These are phyloP conservation scores for Hibiscus mutabilis DNA, from an alignment of 345 rosid genomes.

Conservation along the genomic window DNA sequence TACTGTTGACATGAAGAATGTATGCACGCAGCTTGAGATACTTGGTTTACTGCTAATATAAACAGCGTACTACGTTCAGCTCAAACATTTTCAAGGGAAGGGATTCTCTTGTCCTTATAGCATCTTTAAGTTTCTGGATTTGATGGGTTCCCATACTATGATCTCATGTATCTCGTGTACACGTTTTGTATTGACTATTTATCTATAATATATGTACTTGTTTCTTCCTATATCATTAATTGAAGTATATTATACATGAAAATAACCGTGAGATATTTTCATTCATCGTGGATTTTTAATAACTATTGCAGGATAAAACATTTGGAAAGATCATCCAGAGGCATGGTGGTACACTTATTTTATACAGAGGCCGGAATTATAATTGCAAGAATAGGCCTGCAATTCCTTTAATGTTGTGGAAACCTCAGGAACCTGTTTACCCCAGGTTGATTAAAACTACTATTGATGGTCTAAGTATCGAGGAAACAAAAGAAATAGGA, in stretches of 20 bases:
- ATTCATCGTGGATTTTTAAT: neutral
- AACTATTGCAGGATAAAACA: slow-evolving; percentile 45
- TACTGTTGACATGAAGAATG: slow-evolving; percentile 86
- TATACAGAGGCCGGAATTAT: slow-evolving; percentile 84
- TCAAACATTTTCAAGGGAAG: neutral
- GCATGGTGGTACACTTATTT: slow-evolving; percentile 64
- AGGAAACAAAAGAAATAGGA: slow-evolving; percentile 80
- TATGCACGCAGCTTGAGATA: slow-evolving; percentile 85
- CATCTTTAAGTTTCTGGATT: neutral
- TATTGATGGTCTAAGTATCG: slow-evolving; percentile 64
- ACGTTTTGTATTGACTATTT: neutral
- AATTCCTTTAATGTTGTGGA: slow-evolving; percentile 89
- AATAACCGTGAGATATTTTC: neutral
- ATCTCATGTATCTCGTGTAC: neutral
- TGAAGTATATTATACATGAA: neutral
- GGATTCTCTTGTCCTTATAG: neutral
- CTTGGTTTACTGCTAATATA: slow-evolving; percentile 3
- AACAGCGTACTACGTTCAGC: neutral
- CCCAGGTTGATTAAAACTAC: slow-evolving; percentile 85
- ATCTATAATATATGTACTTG: neutral
- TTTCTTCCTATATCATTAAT: neutral
- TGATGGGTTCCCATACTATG: neutral
- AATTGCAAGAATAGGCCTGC: slow-evolving; percentile 66
- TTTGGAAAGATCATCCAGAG: slow-evolving; percentile 70
- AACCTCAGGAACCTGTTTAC: slow-evolving; percentile 86